Percentiles rank a stretch among this genome's conserved stretches.
phyloP scores from a whole-genome alignment of 176 grass and related monocot genomes.

The Ananas comosus region DNA sequence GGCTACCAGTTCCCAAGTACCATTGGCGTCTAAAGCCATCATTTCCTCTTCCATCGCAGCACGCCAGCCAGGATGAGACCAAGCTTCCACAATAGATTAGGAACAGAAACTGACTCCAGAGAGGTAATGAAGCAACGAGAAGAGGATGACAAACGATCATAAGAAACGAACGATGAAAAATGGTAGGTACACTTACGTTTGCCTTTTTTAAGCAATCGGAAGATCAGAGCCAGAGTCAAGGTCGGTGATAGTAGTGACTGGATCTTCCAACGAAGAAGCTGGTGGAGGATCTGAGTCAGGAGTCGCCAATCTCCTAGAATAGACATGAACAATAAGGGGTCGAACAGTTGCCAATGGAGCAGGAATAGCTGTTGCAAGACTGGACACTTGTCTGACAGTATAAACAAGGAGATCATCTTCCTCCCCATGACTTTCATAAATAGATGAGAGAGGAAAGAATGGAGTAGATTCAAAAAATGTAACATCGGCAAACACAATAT shows the following conservation, averaged over 20 bases:
- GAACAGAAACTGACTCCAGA: not conserved
- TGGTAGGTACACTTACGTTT: not conserved
- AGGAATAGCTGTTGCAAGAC: not conserved
- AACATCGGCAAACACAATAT: not conserved
- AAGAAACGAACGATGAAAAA: not conserved
- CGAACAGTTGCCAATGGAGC: not conserved
- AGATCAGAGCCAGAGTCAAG: not conserved
- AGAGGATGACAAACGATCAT: not conserved
- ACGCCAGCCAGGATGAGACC: not conserved
- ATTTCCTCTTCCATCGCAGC: conserved; percentile 3
- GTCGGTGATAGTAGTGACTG: not conserved
- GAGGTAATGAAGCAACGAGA: not conserved
- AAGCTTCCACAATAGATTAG: not conserved
- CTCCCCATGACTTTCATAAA: not conserved
- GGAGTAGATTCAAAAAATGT: not conserved
- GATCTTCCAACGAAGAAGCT: not conserved
- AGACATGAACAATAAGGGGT: not conserved
- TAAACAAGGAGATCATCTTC: too few species aligned
- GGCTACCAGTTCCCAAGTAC: not conserved
- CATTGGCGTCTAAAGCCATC: not conserved
- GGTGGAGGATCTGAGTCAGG: not conserved
- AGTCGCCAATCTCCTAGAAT: not conserved
- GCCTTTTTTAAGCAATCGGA: not conserved
- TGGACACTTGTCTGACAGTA: not conserved
- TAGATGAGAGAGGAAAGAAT: not conserved